phyloP scores from a whole-genome alignment of 129 eudicot species.

The Saussurea involucrata region DNA sequence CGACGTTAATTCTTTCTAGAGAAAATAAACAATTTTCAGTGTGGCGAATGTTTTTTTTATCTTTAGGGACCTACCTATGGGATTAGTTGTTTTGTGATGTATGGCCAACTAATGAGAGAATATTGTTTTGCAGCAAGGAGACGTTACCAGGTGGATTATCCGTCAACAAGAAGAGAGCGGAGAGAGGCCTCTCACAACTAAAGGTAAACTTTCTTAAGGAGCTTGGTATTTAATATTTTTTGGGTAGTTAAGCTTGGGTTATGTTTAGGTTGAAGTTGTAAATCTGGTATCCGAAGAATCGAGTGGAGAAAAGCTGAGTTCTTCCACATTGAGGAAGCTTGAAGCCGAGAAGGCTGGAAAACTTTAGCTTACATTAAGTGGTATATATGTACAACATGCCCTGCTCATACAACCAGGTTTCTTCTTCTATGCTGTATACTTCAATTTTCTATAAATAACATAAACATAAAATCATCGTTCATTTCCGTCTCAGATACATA shows the following conservation, averaged over 20 bases:
- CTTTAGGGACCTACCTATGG: neutral
- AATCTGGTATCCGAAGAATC: conserved; percentile 62
- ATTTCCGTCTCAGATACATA: neutral
- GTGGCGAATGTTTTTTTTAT: neutral
- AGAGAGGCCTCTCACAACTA: conserved; percentile 73
- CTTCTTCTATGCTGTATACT: neutral
- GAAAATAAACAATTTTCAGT: neutral
- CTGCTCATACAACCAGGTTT: conserved; percentile 5
- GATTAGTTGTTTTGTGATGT: neutral
- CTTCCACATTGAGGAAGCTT: conserved; percentile 62
- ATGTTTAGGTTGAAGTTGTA: conserved; percentile 74
- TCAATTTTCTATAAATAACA: conserved; percentile 2
- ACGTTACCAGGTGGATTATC: conserved; percentile 86
- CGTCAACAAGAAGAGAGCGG: conserved; percentile 84
- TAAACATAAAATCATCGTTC: neutral
- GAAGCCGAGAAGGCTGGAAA: conserved; percentile 60
- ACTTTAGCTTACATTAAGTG: conserved; percentile 14
- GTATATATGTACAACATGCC: conserved; percentile 12
- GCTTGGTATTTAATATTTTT: neutral
- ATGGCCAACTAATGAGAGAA: neutral
- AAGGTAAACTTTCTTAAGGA: conserved; percentile 38
- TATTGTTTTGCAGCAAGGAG: conserved; percentile 76
- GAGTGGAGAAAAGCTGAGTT: conserved; percentile 63
- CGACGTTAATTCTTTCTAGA: neutral
- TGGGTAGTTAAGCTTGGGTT: neutral